Percentiles rank a stretch among this genome's conserved stretches.
Evolutionary conservation across 2,329 filamentous ascomycete species (phyloP).

Genomic region (Arthrinium phaeospermum): DNA sequence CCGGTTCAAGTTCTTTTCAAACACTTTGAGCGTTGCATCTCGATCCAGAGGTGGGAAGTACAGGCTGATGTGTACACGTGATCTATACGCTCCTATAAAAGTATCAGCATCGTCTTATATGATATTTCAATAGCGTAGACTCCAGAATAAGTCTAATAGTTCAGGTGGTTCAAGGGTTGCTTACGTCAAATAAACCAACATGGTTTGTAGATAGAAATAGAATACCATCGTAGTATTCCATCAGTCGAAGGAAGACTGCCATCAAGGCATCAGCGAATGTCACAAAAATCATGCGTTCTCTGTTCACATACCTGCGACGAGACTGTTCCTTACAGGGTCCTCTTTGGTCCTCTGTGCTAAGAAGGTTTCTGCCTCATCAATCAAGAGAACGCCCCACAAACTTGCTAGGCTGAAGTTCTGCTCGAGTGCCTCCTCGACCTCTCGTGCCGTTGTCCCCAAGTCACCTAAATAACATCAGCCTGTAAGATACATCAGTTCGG

Average conservation of each 20-base stretch:
- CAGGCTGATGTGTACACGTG: constrained; percentile 37
- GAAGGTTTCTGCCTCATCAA: constrained; percentile 17
- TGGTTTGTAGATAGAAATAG: constrained; percentile 45
- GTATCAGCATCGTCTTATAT: too few species aligned
- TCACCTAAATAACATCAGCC: constrained; percentile 4
- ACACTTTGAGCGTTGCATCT: neutral
- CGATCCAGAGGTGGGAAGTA: constrained; percentile 34
- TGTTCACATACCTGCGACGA: neutral
- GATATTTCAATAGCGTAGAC: too few species aligned
- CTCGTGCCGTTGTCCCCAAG: constrained; percentile 10
- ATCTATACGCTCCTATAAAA: too few species aligned
- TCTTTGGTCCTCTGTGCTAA: too few species aligned
- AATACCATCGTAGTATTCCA: constrained; percentile 43
- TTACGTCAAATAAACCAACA: constrained; percentile 33
- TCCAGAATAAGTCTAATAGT: too few species aligned
- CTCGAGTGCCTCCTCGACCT: neutral
- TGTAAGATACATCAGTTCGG: neutral
- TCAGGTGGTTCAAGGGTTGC: too few species aligned
- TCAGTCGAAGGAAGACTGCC: constrained; percentile 18
- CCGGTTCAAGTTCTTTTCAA: neutral
- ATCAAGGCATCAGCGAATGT: too few species aligned
- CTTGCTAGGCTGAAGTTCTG: neutral
- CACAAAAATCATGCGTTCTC: too few species aligned
- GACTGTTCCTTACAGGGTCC: neutral
- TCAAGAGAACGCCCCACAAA: constrained; percentile 15